These are phyloP conservation scores for Suhomyces panamericanus DNA, from an alignment of 1,139 yeast genomes.

Conservation along the genomic window DNA sequence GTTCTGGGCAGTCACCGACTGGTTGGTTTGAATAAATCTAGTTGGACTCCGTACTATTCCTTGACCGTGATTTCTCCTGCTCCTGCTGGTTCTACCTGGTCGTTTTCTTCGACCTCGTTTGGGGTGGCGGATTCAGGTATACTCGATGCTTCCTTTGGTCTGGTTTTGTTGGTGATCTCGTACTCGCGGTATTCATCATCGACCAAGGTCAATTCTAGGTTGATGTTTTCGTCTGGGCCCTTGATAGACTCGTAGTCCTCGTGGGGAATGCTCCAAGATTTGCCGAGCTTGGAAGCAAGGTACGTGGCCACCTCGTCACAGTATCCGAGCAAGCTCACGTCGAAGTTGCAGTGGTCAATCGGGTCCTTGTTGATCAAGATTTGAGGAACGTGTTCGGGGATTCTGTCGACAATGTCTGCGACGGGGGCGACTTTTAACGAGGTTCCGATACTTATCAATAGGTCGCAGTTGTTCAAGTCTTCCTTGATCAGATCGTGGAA, in stretches of 20 bases:
- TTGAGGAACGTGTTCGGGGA: conserved; percentile 76
- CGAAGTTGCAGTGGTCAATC: conserved; percentile 67
- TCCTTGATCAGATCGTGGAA: conserved; percentile 64
- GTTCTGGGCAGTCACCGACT: no score
- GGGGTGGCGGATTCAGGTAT: neutral
- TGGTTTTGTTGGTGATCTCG: conserved; percentile 11
- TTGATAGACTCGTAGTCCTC: conserved; percentile 26
- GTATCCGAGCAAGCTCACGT: conserved; percentile 73
- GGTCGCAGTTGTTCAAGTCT: conserved; percentile 66
- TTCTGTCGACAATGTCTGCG: conserved; percentile 65
- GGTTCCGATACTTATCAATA: conserved; percentile 86
- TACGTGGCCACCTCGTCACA: conserved; percentile 86
- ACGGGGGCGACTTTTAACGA: conserved; percentile 96
- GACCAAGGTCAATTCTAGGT: conserved; percentile 22
- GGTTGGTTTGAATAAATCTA: no score
- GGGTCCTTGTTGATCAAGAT: conserved; percentile 79
- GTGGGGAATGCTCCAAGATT: conserved; percentile 66
- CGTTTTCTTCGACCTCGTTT: neutral
- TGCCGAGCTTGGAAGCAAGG: conserved; percentile 47
- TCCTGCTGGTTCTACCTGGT: neutral
- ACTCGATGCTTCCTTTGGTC: neutral
- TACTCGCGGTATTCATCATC: conserved; percentile 24
- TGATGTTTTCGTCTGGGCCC: conserved; percentile 17
- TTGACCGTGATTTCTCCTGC: neutral
- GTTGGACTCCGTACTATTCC: no score